A percentile compares a stretch with the other conserved stretches of the same genome.
Conservation (phyloP, 495 filamentous ascomycete genomes). For the Neurospora intermedia region DNA sequence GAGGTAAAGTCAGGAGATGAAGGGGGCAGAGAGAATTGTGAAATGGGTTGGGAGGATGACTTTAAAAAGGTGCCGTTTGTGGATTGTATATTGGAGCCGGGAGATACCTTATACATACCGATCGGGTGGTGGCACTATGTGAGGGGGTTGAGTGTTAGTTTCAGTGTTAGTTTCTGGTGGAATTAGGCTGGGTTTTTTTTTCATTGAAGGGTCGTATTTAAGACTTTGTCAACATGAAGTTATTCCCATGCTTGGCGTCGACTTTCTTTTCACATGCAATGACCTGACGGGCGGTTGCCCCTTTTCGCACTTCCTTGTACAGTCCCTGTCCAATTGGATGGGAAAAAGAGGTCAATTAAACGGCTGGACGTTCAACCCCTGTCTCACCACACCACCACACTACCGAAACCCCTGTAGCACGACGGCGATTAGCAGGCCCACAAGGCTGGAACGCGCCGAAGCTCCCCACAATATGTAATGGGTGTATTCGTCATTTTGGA, state of each 20-base stretch:
- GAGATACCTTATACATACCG: slow-evolving; percentile 85
- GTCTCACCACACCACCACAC: neutral
- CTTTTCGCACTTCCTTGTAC: neutral
- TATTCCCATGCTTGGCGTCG: too few species aligned
- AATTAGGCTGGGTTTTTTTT: slow-evolving; percentile 24
- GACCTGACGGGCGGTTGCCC: neutral
- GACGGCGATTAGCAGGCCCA: neutral
- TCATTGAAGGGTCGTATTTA: too few species aligned
- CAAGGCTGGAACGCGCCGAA: neutral
- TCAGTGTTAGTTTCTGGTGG: slow-evolving; percentile 99
- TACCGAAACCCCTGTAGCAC: neutral
- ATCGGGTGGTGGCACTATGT: slow-evolving; percentile 99
- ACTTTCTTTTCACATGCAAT: too few species aligned
- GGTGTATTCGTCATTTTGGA: slow-evolving; percentile 9
- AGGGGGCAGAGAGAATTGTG: slow-evolving; percentile 24
- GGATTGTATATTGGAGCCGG: slow-evolving; percentile 68
- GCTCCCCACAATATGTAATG: neutral
- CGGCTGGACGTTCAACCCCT: neutral
- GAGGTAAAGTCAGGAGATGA: neutral
- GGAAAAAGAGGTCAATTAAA: neutral
- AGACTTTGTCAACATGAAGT: too few species aligned
- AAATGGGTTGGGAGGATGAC: slow-evolving; percentile 49
- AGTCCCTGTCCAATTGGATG: neutral
- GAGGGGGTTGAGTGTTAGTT: slow-evolving; percentile 68
- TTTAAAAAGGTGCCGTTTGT: slow-evolving; percentile 55